Conservation (phyloP, 1,284 basidiomycete genomes). For the Boletellus deceptivus region DNA sequence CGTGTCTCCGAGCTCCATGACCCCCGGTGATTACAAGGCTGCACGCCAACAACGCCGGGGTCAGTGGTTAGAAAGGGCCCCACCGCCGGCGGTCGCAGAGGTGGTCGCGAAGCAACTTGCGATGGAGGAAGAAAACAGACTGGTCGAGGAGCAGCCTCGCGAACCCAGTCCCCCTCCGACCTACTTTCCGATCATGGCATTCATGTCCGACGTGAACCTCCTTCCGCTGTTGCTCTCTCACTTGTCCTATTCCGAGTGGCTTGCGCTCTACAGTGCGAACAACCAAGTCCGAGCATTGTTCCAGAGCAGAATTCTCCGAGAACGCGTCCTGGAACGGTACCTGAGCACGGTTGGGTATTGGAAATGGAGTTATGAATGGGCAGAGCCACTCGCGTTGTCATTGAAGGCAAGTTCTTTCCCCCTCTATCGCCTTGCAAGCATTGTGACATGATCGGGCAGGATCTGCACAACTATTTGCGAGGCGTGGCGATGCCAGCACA, state of each 20-base stretch:
- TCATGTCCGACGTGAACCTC: conserved; percentile 50
- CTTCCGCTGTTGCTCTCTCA: conserved; percentile 53
- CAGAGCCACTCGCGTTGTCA: conserved; percentile 58
- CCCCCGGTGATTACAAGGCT: conserved; percentile 38
- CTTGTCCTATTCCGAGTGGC: conserved; percentile 68
- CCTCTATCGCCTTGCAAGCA: neutral
- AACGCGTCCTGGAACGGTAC: conserved; percentile 64
- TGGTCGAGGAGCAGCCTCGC: conserved; percentile 17
- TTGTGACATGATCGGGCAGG: conserved; percentile 40
- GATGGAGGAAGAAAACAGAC: conserved; percentile 10
- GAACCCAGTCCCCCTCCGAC: conserved; percentile 34
- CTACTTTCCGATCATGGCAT: conserved; percentile 50
- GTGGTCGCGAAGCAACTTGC: conserved; percentile 25
- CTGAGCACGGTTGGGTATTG: conserved; percentile 67
- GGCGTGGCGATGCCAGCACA: conserved; percentile 73
- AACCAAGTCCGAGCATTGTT: conserved; percentile 50
- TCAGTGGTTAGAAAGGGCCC: conserved; percentile 40
- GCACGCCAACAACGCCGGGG: conserved; percentile 43
- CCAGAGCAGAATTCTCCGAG: conserved; percentile 52
- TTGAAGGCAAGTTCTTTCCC: conserved; percentile 46
- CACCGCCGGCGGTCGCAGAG: conserved; percentile 34
- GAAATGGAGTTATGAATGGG: conserved; percentile 58
- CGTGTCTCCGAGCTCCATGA: neutral
- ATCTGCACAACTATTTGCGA: conserved; percentile 73
- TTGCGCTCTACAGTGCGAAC: conserved; percentile 52